Evolutionary conservation across 75 land plant genomes (phyloP).

Genomic region (Pinus taeda): DNA sequence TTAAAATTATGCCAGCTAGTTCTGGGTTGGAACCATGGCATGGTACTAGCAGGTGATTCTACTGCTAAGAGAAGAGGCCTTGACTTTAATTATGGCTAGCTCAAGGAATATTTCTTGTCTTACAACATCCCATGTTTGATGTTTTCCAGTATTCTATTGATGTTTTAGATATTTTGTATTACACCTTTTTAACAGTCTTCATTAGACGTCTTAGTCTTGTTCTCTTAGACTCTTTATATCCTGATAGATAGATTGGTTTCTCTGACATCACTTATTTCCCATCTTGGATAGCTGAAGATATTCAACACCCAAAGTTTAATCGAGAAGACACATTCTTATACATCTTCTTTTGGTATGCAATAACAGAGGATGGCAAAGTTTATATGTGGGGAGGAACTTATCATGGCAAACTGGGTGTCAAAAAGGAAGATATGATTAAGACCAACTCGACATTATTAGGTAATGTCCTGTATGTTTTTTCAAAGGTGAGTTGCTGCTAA

Average conservation of each 20-base stretch:
- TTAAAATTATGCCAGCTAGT: slow-evolving; percentile 49
- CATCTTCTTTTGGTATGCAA: slow-evolving; percentile 2
- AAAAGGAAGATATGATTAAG: slow-evolving; percentile 10
- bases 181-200: background rate
- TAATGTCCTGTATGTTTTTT: background rate
- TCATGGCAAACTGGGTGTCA: slow-evolving; percentile 42
- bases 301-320: background rate
- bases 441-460: background rate
- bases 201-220: background rate
- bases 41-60: slow-evolving; percentile 59
- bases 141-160: background rate
- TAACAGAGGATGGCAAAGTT: slow-evolving; percentile 55
- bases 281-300: background rate
- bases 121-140: background rate
- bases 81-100: background rate
- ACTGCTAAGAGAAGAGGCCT: background rate
- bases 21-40: slow-evolving; percentile 95
- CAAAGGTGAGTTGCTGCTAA: slow-evolving; percentile 2
- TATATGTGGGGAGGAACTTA: slow-evolving; percentile 67
- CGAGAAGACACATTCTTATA: background rate
- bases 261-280: background rate
- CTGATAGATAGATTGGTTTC: background rate
- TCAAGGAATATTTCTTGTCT: background rate
- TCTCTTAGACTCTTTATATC: background rate
- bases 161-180: background rate